Conservation (phyloP, 305 asterid species). For the Fraxinus greggii region DNA sequence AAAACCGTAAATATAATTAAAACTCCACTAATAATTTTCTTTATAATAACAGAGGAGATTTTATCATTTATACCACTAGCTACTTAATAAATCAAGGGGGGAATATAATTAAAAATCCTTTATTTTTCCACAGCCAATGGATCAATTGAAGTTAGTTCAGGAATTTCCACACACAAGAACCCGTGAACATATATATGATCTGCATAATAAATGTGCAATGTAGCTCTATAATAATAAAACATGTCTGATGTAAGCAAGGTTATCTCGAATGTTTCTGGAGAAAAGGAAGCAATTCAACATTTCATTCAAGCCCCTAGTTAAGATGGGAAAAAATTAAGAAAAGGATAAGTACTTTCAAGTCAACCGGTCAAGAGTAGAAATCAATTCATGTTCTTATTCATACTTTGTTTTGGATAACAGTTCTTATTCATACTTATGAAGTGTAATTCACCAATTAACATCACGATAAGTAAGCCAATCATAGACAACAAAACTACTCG, state of each 20-base stretch:
- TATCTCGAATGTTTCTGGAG: background rate
- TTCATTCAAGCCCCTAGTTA: background rate
- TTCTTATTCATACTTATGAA: background rate
- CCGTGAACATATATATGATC: background rate
- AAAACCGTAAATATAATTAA: background rate
- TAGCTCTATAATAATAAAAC: background rate
- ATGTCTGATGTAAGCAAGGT: background rate
- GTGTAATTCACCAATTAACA: background rate
- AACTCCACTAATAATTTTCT: background rate
- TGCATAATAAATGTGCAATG: background rate
- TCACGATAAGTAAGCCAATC: background rate
- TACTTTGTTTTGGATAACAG: background rate
- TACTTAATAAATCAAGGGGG: background rate
- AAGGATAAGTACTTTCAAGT: background rate
- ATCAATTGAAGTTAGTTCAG: background rate
- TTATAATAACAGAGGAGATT: background rate
- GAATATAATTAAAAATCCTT: background rate
- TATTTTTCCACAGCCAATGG: background rate
- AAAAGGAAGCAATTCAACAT: background rate
- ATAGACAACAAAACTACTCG: background rate
- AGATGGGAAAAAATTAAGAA: background rate
- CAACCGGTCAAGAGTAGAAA: background rate
- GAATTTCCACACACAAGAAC: background rate
- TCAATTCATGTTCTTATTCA: background rate
- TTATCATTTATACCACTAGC: background rate